These are phyloP conservation scores for Vigna radiata DNA, from an alignment of 306 rosid genomes.

Conservation along the genomic window DNA sequence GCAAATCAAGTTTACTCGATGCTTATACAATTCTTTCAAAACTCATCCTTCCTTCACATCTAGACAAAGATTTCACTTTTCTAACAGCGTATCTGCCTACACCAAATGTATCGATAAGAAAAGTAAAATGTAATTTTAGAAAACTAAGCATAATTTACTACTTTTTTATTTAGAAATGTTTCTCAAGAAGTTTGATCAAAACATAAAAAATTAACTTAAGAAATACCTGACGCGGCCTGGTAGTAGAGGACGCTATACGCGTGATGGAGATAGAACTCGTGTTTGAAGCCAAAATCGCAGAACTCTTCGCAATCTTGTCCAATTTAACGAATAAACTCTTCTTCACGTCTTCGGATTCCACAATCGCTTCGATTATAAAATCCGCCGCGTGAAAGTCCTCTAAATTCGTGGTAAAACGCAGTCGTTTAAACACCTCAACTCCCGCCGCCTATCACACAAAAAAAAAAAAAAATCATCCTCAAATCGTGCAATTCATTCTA, in stretches of 20 bases:
- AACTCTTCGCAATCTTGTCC: constrained; percentile 65
- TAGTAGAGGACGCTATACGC: constrained; percentile 75
- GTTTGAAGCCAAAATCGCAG: constrained; percentile 89
- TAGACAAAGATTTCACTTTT: too few species aligned
- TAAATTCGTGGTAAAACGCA: constrained; percentile 60
- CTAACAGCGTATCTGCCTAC: too few species aligned
- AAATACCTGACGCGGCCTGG: constrained; percentile 72
- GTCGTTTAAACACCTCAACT: constrained; percentile 55
- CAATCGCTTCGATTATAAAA: constrained; percentile 77
- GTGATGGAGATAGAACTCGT: constrained; percentile 96
- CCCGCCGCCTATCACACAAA: constrained; percentile 11
- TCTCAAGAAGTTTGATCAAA: too few species aligned
- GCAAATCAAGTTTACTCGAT: too few species aligned
- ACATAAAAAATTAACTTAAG: background rate
- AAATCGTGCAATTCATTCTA: background rate
- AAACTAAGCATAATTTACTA: too few species aligned
- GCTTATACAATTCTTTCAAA: too few species aligned
- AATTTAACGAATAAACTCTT: constrained; percentile 66
- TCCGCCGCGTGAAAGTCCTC: constrained; percentile 71
- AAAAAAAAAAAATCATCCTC: background rate
- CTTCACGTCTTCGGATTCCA: constrained; percentile 85
- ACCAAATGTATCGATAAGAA: too few species aligned
- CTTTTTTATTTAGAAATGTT: too few species aligned
- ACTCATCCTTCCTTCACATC: too few species aligned
- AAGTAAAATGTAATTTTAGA: too few species aligned